These are phyloP conservation scores for Trichomonascus vanleenenianus DNA, from an alignment of 805 yeast species.

Conservation along the genomic window DNA sequence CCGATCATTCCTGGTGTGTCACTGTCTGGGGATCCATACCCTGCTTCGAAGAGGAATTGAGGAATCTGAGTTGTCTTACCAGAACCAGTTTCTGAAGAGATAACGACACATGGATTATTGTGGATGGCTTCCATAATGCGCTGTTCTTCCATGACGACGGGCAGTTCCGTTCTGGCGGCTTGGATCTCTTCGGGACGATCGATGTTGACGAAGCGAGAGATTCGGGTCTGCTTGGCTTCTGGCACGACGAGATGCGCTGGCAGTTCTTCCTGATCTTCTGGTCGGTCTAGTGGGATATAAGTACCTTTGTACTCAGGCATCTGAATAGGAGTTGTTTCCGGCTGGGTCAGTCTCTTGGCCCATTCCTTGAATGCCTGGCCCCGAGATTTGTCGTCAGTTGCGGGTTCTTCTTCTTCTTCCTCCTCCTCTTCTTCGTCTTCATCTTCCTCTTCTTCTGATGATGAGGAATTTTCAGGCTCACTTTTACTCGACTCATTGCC, in stretches of 20 bases:
- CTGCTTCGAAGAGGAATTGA: conserved; percentile 88
- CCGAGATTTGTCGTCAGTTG: conserved; percentile 14
- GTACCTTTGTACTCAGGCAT: conserved; percentile 42
- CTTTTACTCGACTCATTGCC: neutral
- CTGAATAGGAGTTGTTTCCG: conserved; percentile 52
- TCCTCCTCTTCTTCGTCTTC: conserved; percentile 20
- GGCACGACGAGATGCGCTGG: conserved; percentile 56
- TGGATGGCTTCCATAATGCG: conserved; percentile 91
- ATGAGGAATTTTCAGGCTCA: neutral
- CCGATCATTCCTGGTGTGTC: conserved; percentile 92
- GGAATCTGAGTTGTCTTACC: conserved; percentile 99
- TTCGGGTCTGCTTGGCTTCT: conserved; percentile 44
- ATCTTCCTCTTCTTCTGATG: conserved; percentile 13
- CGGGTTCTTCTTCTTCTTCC: conserved; percentile 9
- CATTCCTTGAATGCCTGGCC: conserved; percentile 75
- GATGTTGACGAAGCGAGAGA: conserved; percentile 62
- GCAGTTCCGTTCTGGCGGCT: conserved; percentile 58
- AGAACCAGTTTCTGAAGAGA: conserved; percentile 98
- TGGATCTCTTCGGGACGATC: conserved; percentile 62
- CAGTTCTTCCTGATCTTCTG: conserved; percentile 67
- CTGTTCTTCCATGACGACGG: conserved; percentile 88
- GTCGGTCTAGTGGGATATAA: conserved; percentile 49
- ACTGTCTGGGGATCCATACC: conserved; percentile 59
- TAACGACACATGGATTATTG: conserved; percentile 80
- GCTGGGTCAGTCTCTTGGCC: conserved; percentile 71